These are phyloP conservation scores for Cystobasidium sp. DNA, from an alignment of 1,284 basidiomycete genomes.

Conservation along the genomic window DNA sequence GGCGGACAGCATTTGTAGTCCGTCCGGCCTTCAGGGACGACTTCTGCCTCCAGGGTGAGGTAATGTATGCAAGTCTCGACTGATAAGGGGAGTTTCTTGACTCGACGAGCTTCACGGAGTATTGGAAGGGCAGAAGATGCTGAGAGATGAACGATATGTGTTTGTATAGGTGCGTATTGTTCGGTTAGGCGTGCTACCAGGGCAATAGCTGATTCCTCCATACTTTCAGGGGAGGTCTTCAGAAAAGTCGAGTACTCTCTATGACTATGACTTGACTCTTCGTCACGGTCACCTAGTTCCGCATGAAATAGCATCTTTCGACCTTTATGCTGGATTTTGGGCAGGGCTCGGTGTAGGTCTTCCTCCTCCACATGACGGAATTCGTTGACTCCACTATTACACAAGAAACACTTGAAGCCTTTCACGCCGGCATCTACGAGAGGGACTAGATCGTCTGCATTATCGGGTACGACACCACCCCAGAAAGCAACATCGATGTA, in stretches of 20 bases:
- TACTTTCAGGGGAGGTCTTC: conserved; percentile 72
- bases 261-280: conserved; percentile 53
- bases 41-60: conserved; percentile 57
- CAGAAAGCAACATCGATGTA: conserved; percentile 88
- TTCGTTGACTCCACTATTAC: conserved; percentile 91
- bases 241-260: conserved; percentile 79
- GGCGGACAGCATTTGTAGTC: conserved; percentile 97
- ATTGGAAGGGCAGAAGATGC: conserved; percentile 76
- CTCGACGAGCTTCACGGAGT: conserved; percentile 68
- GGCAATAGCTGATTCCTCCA: conserved; percentile 70
- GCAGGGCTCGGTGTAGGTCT: conserved; percentile 75
- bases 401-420: conserved; percentile 94
- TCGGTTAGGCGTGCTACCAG: conserved; percentile 70
- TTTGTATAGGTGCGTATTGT: conserved; percentile 70
- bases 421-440: conserved; percentile 77
- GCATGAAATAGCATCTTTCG: conserved; percentile 86
- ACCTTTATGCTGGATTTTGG: conserved; percentile 67
- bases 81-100: conserved; percentile 65
- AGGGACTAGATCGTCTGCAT: conserved; percentile 71
- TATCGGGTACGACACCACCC: conserved; percentile 89
- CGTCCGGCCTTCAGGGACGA: conserved; percentile 68
- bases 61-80: conserved; percentile 97
- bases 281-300: conserved; percentile 67
- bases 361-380: conserved; percentile 78
- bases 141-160: conserved; percentile 92